A percentile compares a stretch with the other conserved stretches of the same genome.
phyloP scores from a whole-genome alignment of 345 rosid genomes.

The Citrus australasica region DNA sequence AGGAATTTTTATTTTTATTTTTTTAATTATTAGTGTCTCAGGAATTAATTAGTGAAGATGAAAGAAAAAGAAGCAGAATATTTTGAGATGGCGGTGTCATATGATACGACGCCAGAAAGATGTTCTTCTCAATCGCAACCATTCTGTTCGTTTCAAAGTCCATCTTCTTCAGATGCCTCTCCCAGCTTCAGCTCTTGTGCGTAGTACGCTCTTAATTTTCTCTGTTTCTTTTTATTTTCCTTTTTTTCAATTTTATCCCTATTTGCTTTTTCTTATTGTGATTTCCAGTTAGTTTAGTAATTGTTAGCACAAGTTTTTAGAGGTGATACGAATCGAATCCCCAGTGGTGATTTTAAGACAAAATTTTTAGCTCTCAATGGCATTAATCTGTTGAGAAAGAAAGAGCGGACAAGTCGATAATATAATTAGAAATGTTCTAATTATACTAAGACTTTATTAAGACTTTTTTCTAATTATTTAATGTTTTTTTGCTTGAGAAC shows the following conservation, averaged over 20 bases:
- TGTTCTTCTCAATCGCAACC: constrained; percentile 19
- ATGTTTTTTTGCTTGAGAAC: too few relatives aligned
- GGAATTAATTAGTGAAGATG: neutral
- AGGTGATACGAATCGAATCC: neutral
- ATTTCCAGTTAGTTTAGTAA: neutral
- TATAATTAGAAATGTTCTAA: too few relatives aligned
- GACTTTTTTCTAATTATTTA: too few relatives aligned
- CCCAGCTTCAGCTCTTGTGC: neutral
- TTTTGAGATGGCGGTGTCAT: neutral
- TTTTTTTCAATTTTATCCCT: neutral
- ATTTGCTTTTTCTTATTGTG: neutral
- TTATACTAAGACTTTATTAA: too few relatives aligned
- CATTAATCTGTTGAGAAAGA: too few relatives aligned
- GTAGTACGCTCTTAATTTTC: neutral
- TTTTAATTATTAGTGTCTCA: too few relatives aligned
- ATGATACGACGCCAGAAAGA: constrained; percentile 24
- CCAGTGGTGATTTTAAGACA: neutral
- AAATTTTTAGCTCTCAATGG: too few relatives aligned
- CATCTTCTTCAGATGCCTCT: constrained; percentile 13
- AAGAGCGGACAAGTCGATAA: too few relatives aligned
- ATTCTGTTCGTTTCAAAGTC: constrained; percentile 13
- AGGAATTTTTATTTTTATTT: too few relatives aligned
- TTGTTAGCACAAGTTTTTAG: neutral
- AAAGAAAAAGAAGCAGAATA: neutral
- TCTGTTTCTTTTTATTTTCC: neutral